Conservation (phyloP, 208 protist species). For the Leishmania turanica region DNA sequence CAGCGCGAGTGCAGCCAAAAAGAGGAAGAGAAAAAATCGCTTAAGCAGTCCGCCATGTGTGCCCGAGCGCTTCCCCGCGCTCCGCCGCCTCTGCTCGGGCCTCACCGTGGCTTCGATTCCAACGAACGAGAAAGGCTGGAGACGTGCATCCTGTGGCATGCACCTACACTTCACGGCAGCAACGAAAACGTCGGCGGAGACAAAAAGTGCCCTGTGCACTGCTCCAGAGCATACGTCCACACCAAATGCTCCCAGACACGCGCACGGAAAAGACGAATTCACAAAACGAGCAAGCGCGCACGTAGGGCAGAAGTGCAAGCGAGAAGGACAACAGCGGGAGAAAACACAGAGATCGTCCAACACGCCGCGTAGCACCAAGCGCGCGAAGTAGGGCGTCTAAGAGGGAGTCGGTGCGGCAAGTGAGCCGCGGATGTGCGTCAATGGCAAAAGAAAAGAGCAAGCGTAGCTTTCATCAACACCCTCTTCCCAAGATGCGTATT, state of each 20-base stretch:
- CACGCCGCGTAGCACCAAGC: neutral
- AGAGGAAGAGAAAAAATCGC: neutral
- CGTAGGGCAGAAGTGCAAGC: neutral
- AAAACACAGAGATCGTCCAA: neutral
- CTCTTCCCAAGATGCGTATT: neutral
- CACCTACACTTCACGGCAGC: neutral
- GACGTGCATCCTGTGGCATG: conserved; percentile 1
- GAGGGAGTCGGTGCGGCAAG: neutral
- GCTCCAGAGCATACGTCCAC: neutral
- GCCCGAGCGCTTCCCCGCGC: neutral
- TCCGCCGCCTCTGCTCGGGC: neutral
- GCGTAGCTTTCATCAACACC: neutral
- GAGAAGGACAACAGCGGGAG: neutral
- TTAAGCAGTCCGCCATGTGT: neutral
- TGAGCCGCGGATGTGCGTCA: neutral
- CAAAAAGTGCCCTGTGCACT: neutral
- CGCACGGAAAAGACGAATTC: neutral
- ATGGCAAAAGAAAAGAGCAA: conserved; percentile 1
- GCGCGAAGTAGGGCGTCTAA: neutral
- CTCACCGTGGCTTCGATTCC: conserved; percentile 1
- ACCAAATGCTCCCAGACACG: neutral
- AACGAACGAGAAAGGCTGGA: neutral
- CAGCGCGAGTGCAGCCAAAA: conserved; percentile 1
- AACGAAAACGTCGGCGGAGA: neutral
- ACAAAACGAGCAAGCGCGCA: neutral